phyloP scores from a whole-genome alignment of 208 protist species.

The Trypanosoma rangeli region DNA sequence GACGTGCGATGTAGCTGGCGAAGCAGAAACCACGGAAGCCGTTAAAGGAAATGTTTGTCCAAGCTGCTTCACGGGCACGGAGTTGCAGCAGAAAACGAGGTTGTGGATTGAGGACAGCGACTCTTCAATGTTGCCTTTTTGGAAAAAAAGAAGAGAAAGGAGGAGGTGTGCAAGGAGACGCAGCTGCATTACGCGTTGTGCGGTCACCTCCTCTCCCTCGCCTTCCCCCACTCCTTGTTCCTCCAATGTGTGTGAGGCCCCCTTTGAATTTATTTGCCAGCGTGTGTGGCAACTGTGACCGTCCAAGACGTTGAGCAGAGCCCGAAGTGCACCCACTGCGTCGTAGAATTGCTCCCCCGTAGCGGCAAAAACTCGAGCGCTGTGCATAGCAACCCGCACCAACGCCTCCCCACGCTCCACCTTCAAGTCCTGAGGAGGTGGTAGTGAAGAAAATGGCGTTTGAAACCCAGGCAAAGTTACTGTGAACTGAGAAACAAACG shows the following conservation, averaged over 20 bases:
- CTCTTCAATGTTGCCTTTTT: conserved; percentile 33
- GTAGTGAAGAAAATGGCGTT: neutral
- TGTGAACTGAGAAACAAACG: neutral
- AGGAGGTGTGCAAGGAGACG: conserved; percentile 40
- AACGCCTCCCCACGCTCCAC: conserved; percentile 28
- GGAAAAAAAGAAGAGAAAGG: conserved; percentile 39
- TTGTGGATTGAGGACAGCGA: conserved; percentile 42
- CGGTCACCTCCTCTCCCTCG: conserved; percentile 10
- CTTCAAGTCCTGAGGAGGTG: neutral
- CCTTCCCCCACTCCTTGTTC: conserved; percentile 22
- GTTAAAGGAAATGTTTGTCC: neutral
- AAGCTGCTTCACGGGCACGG: conserved; percentile 29
- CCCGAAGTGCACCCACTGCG: conserved; percentile 39
- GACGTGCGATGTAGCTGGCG: neutral
- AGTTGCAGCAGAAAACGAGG: conserved; percentile 40
- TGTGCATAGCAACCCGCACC: conserved; percentile 25
- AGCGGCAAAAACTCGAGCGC: conserved; percentile 28
- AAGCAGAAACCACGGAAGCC: neutral
- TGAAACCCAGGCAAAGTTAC: neutral
- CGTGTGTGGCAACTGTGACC: too few species aligned
- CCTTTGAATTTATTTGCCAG: too few species aligned
- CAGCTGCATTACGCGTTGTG: conserved; percentile 40
- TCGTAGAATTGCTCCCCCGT: conserved; percentile 44
- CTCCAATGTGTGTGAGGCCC: conserved; percentile 2
- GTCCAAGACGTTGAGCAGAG: conserved; percentile 39